Conservation (phyloP, 805 yeast genomes). For the Teunomyces panamensis region DNA sequence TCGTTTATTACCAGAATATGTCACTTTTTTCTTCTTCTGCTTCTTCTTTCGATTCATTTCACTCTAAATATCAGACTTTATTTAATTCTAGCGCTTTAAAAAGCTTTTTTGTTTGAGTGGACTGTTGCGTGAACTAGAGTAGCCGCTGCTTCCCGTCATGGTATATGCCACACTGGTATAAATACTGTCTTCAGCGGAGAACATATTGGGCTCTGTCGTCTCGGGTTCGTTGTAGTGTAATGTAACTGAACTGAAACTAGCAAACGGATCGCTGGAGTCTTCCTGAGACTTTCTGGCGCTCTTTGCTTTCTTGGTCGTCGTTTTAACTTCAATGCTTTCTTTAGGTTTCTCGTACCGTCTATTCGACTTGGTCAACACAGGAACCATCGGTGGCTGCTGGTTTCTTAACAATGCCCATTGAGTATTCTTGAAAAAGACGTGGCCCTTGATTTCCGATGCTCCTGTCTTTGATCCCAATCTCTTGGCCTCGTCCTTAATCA, state of each 20-base stretch:
- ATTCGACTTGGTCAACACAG: slow-evolving; percentile 52
- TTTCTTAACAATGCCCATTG: slow-evolving; percentile 96
- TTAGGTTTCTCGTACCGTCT: slow-evolving; percentile 11
- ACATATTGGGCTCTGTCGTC: slow-evolving; percentile 14
- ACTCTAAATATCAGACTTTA: not conserved
- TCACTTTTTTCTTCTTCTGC: not conserved
- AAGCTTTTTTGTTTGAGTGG: slow-evolving; percentile 27
- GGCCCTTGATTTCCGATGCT: slow-evolving; percentile 90
- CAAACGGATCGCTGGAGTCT: slow-evolving; percentile 69
- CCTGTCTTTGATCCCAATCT: slow-evolving; percentile 91
- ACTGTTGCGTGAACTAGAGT: slow-evolving; percentile 8
- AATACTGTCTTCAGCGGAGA: slow-evolving; percentile 37
- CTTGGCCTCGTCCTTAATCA: slow-evolving; percentile 85
- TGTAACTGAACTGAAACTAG: slow-evolving; percentile 81
- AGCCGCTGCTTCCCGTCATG: slow-evolving; percentile 29
- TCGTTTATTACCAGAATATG: too few species aligned
- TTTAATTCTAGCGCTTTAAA: slow-evolving; percentile 22
- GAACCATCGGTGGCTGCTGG: slow-evolving; percentile 94
- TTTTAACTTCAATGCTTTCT: slow-evolving; percentile 11
- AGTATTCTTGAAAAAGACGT: slow-evolving; percentile 83
- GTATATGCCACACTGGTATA: slow-evolving; percentile 59
- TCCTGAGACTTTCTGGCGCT: slow-evolving; percentile 11
- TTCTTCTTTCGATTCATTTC: not conserved
- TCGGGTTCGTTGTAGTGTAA: slow-evolving; percentile 54
- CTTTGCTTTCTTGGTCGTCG: not conserved